These are phyloP conservation scores for Pseudocercospora eumusae DNA, from an alignment of 2,329 filamentous ascomycete genomes.

Conservation along the genomic window DNA sequence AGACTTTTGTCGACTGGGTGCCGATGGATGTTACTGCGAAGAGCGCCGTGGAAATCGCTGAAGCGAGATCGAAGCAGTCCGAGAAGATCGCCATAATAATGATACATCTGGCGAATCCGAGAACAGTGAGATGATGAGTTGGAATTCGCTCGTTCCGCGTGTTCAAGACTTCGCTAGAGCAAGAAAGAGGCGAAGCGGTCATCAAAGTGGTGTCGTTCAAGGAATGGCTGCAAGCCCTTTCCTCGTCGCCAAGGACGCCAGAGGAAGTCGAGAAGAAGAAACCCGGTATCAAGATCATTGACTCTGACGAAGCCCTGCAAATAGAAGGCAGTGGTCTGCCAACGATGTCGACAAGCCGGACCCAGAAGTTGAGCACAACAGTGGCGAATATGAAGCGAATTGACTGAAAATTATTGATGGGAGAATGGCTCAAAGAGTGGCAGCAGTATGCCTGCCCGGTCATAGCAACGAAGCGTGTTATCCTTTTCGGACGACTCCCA, in stretches of 20 bases:
- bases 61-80: slow-evolving; percentile 3
- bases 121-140: slow-evolving; percentile 31
- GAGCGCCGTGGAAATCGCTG: slow-evolving; percentile 27
- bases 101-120: slow-evolving; percentile 37
- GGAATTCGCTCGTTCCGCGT: slow-evolving; percentile 30
- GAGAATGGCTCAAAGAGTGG: slow-evolving; percentile 34
- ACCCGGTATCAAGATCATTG: slow-evolving; percentile 36
- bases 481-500: not conserved
- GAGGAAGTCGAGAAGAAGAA: slow-evolving; percentile 31
- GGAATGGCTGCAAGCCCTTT: slow-evolving; percentile 31
- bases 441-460: slow-evolving; percentile 14
- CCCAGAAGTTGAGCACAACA: slow-evolving; percentile 35
- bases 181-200: slow-evolving; percentile 17
- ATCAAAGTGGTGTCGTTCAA: slow-evolving; percentile 29
- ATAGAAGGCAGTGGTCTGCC: slow-evolving; percentile 24
- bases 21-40: slow-evolving; percentile 47
- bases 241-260: slow-evolving; percentile 22
- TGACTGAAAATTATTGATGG: slow-evolving; percentile 27
- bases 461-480: not conserved
- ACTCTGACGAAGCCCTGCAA: slow-evolving; percentile 35
- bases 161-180: slow-evolving; percentile 29
- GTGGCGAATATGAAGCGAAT: slow-evolving; percentile 34
- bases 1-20: slow-evolving; percentile 53
- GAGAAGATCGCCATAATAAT: slow-evolving; percentile 30
- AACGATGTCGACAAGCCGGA: slow-evolving; percentile 28